phyloP scores from a whole-genome alignment of 129 eudicot genomes.

The Scalesia atractyloides region DNA sequence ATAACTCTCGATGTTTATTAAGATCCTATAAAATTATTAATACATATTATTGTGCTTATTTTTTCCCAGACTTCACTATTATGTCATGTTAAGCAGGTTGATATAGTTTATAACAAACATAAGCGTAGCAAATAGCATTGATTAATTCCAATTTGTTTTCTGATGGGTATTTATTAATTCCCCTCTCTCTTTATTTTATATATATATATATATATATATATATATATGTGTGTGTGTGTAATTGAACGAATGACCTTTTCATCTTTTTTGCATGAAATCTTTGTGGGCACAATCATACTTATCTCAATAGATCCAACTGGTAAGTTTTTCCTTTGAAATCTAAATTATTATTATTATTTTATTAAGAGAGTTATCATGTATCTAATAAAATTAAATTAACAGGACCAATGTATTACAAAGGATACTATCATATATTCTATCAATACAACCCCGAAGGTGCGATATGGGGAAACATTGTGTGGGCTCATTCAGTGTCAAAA shows the following conservation, averaged over 20 bases:
- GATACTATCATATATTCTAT: slow-evolving; percentile 72
- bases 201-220: too few relatives aligned
- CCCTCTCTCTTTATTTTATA: too few relatives aligned
- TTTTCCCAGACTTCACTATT: not conserved
- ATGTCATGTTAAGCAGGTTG: not conserved
- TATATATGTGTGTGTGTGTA: too few relatives aligned
- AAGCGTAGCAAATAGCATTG: not conserved
- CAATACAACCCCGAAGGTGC: slow-evolving; percentile 82
- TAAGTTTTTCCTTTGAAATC: slow-evolving; percentile 21
- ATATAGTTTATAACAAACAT: not conserved
- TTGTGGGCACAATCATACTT: slow-evolving; percentile 3
- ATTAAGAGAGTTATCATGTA: not conserved
- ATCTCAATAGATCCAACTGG: slow-evolving; percentile 68
- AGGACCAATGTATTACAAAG: slow-evolving; percentile 82
- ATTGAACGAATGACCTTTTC: not conserved
- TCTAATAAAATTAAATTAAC: not conserved
- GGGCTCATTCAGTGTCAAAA: slow-evolving; percentile 82
- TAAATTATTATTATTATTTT: not conserved
- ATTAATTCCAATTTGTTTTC: not conserved
- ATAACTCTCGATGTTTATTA: not conserved
- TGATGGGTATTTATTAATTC: not conserved
- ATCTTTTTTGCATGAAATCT: slow-evolving; percentile 22
- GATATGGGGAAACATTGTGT: slow-evolving; percentile 75
- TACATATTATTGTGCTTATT: not conserved
- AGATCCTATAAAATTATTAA: not conserved